Evolutionary conservation across 2,329 filamentous ascomycete genomes (phyloP).

Genomic region (Bipolaris gigantea): DNA sequence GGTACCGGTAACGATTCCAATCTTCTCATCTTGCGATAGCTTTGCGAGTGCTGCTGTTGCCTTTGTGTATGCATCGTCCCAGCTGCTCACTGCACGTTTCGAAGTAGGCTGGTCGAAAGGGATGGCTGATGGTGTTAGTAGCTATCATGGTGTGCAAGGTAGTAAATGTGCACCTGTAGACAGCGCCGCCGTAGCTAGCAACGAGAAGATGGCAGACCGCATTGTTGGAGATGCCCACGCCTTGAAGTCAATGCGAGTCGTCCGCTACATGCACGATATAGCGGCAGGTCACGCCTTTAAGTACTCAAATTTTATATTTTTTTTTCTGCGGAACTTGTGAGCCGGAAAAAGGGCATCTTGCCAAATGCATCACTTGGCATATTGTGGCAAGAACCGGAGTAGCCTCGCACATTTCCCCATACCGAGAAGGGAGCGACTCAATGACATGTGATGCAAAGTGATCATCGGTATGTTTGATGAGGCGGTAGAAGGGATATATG

Average conservation of each 20-base stretch:
- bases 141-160: not conserved
- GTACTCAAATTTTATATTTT: slow-evolving; percentile 11
- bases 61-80: slow-evolving; percentile 47
- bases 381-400: slow-evolving; percentile 6
- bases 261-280: not conserved
- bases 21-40: slow-evolving; percentile 46
- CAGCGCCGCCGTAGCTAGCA: slow-evolving; percentile 28
- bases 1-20: slow-evolving; percentile 44
- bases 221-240: slow-evolving; percentile 18
- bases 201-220: slow-evolving; percentile 28
- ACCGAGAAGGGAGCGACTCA: slow-evolving; percentile 1
- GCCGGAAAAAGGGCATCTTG: slow-evolving; percentile 10
- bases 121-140: slow-evolving; percentile 22
- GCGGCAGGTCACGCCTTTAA: slow-evolving; percentile 23
- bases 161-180: slow-evolving; percentile 22
- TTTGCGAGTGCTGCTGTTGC: slow-evolving; percentile 46
- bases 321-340: slow-evolving; percentile 3
- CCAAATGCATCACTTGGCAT: slow-evolving; percentile 28
- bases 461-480: slow-evolving; percentile 30
- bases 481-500: slow-evolving; percentile 25
- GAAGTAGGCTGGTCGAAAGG: slow-evolving; percentile 19
- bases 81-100: slow-evolving; percentile 35
- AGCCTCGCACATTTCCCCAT: slow-evolving; percentile 5
- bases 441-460: slow-evolving; percentile 30
- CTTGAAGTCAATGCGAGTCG: slow-evolving; percentile 1